Conservation (phyloP, 176 grass and related monocot genomes). For the Ampelocalamus luodianensis region DNA sequence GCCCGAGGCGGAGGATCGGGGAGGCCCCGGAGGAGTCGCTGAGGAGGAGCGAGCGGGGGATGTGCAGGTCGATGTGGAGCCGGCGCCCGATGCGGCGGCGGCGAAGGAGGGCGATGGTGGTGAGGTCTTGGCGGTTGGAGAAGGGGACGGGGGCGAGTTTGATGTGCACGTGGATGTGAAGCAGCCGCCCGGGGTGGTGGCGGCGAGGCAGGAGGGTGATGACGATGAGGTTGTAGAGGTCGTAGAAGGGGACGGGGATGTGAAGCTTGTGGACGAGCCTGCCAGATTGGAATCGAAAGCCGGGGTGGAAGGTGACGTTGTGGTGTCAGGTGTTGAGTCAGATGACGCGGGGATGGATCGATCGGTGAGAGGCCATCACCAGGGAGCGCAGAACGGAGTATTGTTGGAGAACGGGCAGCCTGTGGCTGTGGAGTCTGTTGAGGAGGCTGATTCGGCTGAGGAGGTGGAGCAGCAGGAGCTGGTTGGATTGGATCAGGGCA, state of each 20-base stretch:
- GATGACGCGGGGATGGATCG: neutral
- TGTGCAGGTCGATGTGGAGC: constrained; percentile 28
- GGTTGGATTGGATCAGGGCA: constrained; percentile 20
- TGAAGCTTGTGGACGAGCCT: neutral
- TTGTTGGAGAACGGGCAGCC: neutral
- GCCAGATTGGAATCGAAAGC: neutral
- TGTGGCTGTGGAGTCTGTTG: neutral
- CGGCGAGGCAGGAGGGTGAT: neutral
- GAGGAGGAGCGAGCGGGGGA: constrained; percentile 11
- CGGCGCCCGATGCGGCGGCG: constrained; percentile 21
- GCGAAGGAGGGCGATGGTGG: neutral
- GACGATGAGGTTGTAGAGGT: constrained; percentile 20
- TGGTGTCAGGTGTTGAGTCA: neutral
- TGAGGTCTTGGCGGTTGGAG: neutral
- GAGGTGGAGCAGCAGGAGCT: constrained; percentile 22
- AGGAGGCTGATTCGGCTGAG: constrained; percentile 4
- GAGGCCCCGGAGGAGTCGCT: constrained; percentile 34
- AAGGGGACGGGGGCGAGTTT: constrained; percentile 14
- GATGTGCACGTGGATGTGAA: neutral
- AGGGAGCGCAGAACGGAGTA: neutral
- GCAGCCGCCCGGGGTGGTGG: neutral
- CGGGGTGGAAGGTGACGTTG: neutral
- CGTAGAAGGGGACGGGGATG: neutral
- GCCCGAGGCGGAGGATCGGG: constrained; percentile 34
- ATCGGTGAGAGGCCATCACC: neutral